Evolutionary conservation across 208 protist genomes (phyloP), one percentile per base, ranked within the genome.

Genomic region (Wallacemonas rigidus): DNA sequence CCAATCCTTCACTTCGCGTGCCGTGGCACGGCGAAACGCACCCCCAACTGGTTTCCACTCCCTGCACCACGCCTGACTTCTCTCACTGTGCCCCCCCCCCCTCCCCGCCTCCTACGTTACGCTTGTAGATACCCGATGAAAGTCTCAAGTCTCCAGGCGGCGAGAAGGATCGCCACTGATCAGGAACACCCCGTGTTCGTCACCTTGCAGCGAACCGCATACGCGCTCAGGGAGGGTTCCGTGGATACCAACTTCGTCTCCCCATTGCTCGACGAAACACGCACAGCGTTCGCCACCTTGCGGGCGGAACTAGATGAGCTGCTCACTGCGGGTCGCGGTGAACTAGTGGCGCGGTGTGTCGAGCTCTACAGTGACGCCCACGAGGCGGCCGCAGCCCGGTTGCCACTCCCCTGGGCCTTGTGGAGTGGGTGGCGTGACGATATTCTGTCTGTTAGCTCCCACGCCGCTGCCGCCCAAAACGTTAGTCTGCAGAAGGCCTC

Each of bases 351-450:
- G 26, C 60, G 62, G 17, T 67, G 74, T n/a, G 48, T 86, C 36
- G 75, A 80, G 60, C 80, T 86, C 51, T 92, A 89, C 74, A 53
- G 77, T 35, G 61, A 48, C 39, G 70, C 87, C 9, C 80, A 89
- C 60, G 47, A 69, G 3, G 67, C 67, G 6, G 77, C 72, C 36
- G 76, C 65, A 1, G 63, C 69, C 11, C 67, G 69, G 15, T 69
- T 89, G 47, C 75, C 79, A 2, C 61, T 92, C 2, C 58, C 79
- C 1, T 45, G 61, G 1, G 6, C 43, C 61, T 72, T 55, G 7
- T 89, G 84, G 84, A 43, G 71, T 47, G 60, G 76, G 51, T 89
- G 83, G 83, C 72, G 57, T 14, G 67, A 71, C 41, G 83, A 77
- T 8, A 56, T 7, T 56, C 51, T 35, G n/a, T 9, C 51, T 35